Evolutionary conservation across 371 early-diverging fungal genomes (phyloP).

Genomic region (Saksenaea vasiformis): DNA sequence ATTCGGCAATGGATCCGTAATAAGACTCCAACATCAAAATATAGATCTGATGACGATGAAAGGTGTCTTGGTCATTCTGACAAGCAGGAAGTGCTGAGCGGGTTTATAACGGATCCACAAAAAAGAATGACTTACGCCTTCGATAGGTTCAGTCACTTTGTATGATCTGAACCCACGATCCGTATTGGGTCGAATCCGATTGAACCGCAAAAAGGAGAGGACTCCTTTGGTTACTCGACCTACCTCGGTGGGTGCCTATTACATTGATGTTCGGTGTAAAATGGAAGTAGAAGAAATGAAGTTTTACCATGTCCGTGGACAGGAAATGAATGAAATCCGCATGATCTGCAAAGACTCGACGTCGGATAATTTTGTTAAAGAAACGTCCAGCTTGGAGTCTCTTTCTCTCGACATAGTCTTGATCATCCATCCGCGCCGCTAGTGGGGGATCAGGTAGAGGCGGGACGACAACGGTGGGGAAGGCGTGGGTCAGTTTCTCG

Average conservation of each 20-base stretch:
- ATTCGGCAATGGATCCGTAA: constrained; percentile 53
- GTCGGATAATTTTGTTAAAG: constrained; percentile 45
- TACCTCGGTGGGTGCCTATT: constrained; percentile 43
- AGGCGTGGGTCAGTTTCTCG: constrained; percentile 38
- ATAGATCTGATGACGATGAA: constrained; percentile 61
- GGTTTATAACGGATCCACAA: neutral
- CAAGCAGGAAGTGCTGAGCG: neutral
- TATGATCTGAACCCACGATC: constrained; percentile 58
- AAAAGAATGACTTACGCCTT: constrained; percentile 43
- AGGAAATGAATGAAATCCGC: constrained; percentile 54
- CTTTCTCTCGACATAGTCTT: constrained; percentile 64
- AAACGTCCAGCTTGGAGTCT: constrained; percentile 57
- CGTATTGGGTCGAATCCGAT: constrained; percentile 51
- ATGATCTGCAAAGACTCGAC: constrained; percentile 44
- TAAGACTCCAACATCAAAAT: constrained; percentile 57
- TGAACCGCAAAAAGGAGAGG: constrained; percentile 53
- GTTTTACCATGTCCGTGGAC: constrained; percentile 62
- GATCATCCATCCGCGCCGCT: constrained; percentile 54
- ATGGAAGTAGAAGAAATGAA: neutral
- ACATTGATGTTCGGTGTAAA: neutral
- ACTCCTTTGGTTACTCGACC: constrained; percentile 38
- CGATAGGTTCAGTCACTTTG: constrained; percentile 53
- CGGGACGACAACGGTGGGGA: constrained; percentile 50
- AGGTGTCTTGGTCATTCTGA: constrained; percentile 61
- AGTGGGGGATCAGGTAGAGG: constrained; percentile 59